Evolutionary conservation across 768 basidiomycete genomes (phyloP), one percentile per base, ranked within the genome.

Genomic region (Pisolithus orientalis): DNA sequence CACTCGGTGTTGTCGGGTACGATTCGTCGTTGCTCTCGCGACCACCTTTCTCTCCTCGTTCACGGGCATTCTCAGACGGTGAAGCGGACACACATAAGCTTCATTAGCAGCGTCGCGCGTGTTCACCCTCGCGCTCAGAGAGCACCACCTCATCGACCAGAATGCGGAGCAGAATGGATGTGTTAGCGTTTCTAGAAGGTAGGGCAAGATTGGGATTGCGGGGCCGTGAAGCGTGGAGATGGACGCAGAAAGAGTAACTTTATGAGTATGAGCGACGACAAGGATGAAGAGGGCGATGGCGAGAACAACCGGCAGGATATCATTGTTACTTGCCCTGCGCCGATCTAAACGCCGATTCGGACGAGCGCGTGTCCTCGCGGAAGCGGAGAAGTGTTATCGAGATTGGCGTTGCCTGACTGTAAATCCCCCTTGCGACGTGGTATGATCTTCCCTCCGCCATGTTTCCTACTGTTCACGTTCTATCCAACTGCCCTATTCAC

Each of bases 251-350:
- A 69, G 46, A 60, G 64, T 28, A 84, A 84, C 62, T 85, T 85
- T 57, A 85, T 85, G 80, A 80, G 72, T 69, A 78, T 84, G 75
- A 77, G 72, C 48, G 84, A 86, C 57, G 83, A 85, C 54, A 83
- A 83, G 24, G 78, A 78, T 45, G 77, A 76, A 5, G 73, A 67
- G 7, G 47, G 58, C 28, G 10, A 47, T 53, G 44, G 45, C 50
- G 54, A 2, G 51, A 39, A 10, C 51, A 53, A 3, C 38, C 28
- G 53, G 25, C 16, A 44, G 59, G 31, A 47, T 27, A 40, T n/a
- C 3, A 24, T 5, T n/a, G n/a, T n/a, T 6, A n/a, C 17, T 9
- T n/a, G 17, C 17, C n/a, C 17, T 3, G 11, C 65, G 84, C 85
- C 51, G 83, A 85, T 60, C 67, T 85, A 45, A 74, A 73, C 51